Evolutionary conservation across 768 basidiomycete genomes (phyloP).

Genomic region (Gymnopilus junonius): DNA sequence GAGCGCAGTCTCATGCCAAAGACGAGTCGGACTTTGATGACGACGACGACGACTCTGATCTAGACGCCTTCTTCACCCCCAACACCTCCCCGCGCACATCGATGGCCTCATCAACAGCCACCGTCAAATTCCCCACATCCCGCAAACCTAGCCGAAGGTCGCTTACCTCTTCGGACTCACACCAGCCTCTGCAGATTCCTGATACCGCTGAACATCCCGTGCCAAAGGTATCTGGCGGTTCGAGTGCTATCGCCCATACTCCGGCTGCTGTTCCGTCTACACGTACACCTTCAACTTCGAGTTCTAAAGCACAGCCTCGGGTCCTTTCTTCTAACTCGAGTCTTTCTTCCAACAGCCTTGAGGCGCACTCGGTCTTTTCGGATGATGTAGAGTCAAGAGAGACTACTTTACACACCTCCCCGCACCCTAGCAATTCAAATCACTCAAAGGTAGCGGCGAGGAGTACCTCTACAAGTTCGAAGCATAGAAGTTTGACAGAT

Average conservation of each 20-base stretch:
- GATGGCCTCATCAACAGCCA: slow-evolving; percentile 36
- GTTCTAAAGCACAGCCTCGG: slow-evolving; percentile 20
- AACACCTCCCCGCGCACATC: slow-evolving; percentile 57
- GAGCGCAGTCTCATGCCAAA: neutral
- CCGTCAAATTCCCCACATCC: slow-evolving; percentile 29
- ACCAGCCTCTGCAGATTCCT: slow-evolving; percentile 7
- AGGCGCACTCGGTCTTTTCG: slow-evolving; percentile 46
- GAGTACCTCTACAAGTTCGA: neutral
- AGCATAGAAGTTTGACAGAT: neutral
- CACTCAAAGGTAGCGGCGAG: neutral
- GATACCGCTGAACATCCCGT: neutral
- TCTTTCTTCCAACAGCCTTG: slow-evolving; percentile 42
- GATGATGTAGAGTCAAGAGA: slow-evolving; percentile 27
- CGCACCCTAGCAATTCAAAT: slow-evolving; percentile 28
- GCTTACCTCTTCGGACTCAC: slow-evolving; percentile 17
- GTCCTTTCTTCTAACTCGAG: slow-evolving; percentile 31
- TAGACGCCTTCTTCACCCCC: slow-evolving; percentile 68
- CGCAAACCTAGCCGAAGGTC: slow-evolving; percentile 31
- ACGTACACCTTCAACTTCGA: slow-evolving; percentile 26
- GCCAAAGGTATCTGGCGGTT: neutral
- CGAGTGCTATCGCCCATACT: slow-evolving; percentile 4
- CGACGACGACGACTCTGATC: slow-evolving; percentile 29
- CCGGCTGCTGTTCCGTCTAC: slow-evolving; percentile 29
- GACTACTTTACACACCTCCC: slow-evolving; percentile 10
- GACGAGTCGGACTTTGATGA: slow-evolving; percentile 17